Conservation (phyloP, 208 protist species). For the Leishmania guyanensis region DNA sequence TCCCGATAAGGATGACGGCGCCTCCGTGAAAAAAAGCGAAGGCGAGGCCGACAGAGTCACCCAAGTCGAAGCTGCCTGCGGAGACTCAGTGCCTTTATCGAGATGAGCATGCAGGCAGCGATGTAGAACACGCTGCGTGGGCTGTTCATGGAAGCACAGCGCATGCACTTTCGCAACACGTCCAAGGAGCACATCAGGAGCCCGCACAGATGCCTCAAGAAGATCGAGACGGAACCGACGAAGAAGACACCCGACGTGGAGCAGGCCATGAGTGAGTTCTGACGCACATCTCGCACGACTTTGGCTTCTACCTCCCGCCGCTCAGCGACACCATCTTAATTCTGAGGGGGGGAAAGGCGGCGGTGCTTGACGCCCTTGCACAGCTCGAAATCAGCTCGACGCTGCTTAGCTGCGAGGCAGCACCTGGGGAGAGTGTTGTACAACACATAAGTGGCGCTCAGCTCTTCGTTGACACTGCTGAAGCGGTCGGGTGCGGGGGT, state of each 20-base stretch:
- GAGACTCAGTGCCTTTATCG: constrained; percentile 43
- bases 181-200: constrained; percentile 73
- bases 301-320: constrained; percentile 61
- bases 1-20: constrained; percentile 12
- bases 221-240: constrained; percentile 66
- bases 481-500: constrained; percentile 14
- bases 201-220: constrained; percentile 50
- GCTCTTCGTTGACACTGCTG: constrained; percentile 52
- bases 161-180: constrained; percentile 87
- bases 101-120: constrained; percentile 48
- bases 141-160: constrained; percentile 75
- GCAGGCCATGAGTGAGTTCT: constrained; percentile 60
- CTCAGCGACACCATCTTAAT: constrained; percentile 3
- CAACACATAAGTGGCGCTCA: constrained; percentile 51
- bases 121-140: constrained; percentile 77
- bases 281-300: constrained; percentile 85
- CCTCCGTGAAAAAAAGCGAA: constrained; percentile 22
- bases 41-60: constrained; percentile 9
- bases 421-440: constrained; percentile 49
- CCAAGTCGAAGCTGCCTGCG: constrained; percentile 43
- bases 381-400: constrained; percentile 82
- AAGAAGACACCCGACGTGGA: constrained; percentile 48
- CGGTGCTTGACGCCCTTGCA: constrained; percentile 63
- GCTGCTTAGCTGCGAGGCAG: constrained; percentile 43
- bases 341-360: no score